A percentile compares a stretch with the other conserved stretches of the same genome.
phyloP scores from a whole-genome alignment of 768 basidiomycete genomes.

The Boletales sp. region DNA sequence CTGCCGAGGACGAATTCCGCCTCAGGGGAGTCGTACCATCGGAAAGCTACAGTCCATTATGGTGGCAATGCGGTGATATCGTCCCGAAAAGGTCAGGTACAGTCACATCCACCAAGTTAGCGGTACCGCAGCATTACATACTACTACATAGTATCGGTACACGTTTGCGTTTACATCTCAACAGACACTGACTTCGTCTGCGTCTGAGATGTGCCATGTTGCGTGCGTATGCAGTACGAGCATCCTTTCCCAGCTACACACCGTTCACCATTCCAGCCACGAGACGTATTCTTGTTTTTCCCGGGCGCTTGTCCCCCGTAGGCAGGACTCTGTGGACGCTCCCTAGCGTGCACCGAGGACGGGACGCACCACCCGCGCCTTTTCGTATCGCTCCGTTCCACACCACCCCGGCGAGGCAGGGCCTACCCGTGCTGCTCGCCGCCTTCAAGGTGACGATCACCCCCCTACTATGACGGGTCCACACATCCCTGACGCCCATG shows the following conservation, averaged over 20 bases:
- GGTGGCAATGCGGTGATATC: no score
- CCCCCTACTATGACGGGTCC: neutral
- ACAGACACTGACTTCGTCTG: slow-evolving; percentile 5
- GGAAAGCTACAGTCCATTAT: no score
- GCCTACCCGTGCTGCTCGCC: slow-evolving; percentile 47
- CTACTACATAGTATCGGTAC: no score
- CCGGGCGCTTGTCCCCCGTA: neutral
- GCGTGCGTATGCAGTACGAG: slow-evolving; percentile 29
- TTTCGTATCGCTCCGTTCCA: slow-evolving; percentile 34
- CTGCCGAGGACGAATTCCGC: no score
- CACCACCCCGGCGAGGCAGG: slow-evolving; percentile 34
- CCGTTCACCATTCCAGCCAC: neutral
- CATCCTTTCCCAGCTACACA: neutral
- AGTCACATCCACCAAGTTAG: no score
- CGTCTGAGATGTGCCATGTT: slow-evolving; percentile 52
- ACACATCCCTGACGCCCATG: neutral
- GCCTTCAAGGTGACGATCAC: slow-evolving; percentile 52
- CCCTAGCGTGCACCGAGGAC: neutral
- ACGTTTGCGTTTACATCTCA: no score
- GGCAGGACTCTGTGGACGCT: slow-evolving; percentile 7
- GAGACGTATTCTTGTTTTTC: neutral
- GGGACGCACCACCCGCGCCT: neutral
- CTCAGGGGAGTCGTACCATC: no score
- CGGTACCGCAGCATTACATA: no score
- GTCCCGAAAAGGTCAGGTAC: no score